Evolutionary conservation across 2,329 filamentous ascomycete genomes (phyloP), one percentile per base, ranked within the genome.

Genomic region (Knoxdaviesia capensis): DNA sequence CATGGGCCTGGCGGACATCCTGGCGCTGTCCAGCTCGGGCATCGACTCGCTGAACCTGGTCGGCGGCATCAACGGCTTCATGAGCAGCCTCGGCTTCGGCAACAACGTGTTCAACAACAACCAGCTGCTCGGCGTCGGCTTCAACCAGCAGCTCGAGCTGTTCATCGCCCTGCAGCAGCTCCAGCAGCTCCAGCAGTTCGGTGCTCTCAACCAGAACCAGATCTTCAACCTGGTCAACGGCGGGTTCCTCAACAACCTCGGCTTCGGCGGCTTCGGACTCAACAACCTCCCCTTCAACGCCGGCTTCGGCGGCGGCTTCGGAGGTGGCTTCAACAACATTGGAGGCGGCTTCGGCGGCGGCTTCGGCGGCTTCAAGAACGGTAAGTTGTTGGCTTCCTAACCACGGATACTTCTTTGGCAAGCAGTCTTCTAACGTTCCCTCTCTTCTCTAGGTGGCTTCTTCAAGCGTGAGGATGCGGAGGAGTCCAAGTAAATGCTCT

Each of bases 71-170:
- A 38, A 41, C 33, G 47, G 49, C 20, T 49, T 55, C 31, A 47
- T 53, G 36, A 50, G 49, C 43, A 44, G 43, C 48, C 49, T 55
- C 40, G 50, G 52, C 43, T 48, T 56, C 40, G 20, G 20, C 20
- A 47, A 48, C 36, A 43, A 46, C 31, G 43, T 54, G 40, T 44
- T 56, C 44, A 47, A 49, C 44, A 43, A 52, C 40, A 50, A 51
- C 48, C 44, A 47, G 44, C 41, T 56, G 40, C 45, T 47, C 45
- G 43, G 47, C 46, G 51, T 57, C 40, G 51, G 55, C 43, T 45
- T 55, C 36, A 49, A 51, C 50, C 45, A 49, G 41, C 45, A 50
- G 43, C 44, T 51, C n/a, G 36, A 46, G 39, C 43, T 48, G 43
- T 41, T 51, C 41, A 41, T 44, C 6, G 45, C 46, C 37, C 44